Conservation (phyloP, 805 yeast genomes). For the Starmerella vaccinii region DNA sequence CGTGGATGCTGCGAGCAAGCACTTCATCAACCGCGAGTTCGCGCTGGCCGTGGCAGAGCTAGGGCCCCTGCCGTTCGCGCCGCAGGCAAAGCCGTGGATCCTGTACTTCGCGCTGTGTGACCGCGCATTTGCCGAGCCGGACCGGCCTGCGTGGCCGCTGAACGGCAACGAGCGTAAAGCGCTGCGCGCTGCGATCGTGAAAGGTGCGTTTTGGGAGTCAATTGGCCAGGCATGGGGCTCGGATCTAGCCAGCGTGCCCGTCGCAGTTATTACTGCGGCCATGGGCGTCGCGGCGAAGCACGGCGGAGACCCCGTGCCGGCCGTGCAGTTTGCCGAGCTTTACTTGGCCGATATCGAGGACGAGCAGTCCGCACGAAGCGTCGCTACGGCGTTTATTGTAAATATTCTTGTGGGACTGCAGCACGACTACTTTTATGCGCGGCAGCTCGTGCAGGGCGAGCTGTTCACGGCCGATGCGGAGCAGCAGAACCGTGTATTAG, state of each 20-base stretch:
- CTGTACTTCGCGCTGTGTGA: slow-evolving; percentile 18
- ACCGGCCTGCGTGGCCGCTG: slow-evolving; percentile 13
- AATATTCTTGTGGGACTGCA: slow-evolving; percentile 7
- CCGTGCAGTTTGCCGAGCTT: slow-evolving; percentile 12
- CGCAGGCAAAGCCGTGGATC: slow-evolving; percentile 12
- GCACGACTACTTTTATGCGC: slow-evolving; percentile 18
- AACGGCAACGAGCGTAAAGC: slow-evolving; percentile 7
- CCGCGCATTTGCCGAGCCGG: slow-evolving; percentile 18
- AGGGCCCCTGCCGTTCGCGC: background rate
- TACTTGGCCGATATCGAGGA: slow-evolving; percentile 9
- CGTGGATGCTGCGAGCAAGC: slow-evolving; percentile 12
- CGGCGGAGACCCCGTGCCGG: slow-evolving; percentile 11
- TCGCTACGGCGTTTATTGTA: slow-evolving; percentile 10
- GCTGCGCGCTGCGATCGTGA: slow-evolving; percentile 3
- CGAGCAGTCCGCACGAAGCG: slow-evolving; percentile 1
- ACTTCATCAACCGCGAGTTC: slow-evolving; percentile 17
- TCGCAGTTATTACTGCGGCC: slow-evolving; percentile 9
- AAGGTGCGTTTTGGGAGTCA: slow-evolving; percentile 8
- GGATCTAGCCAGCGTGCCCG: slow-evolving; percentile 6
- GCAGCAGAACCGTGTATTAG: background rate
- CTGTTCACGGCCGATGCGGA: background rate
- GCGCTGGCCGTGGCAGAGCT: slow-evolving; percentile 5
- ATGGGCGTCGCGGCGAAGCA: slow-evolving; percentile 10
- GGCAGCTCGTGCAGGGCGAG: slow-evolving; percentile 8
- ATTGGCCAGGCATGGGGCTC: slow-evolving; percentile 4